phyloP scores from a whole-genome alignment of 2,329 filamentous ascomycete genomes.

The Aspergillus arachidicola region DNA sequence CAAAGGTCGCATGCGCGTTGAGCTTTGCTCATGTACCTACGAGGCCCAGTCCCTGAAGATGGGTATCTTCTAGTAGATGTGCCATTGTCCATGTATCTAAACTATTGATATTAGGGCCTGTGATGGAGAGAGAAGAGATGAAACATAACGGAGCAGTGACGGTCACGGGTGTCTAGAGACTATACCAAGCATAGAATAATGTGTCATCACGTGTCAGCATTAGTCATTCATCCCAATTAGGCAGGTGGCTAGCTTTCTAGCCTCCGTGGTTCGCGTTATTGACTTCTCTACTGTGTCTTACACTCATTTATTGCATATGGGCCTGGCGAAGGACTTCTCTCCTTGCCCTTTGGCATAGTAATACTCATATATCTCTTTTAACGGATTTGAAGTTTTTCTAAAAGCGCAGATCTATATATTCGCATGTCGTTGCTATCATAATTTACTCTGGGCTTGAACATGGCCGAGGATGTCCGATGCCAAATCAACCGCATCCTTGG shows the following conservation, averaged over 20 bases:
- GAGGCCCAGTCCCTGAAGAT: neutral
- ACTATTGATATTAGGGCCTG: neutral
- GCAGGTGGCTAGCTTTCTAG: neutral
- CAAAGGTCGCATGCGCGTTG: constrained; percentile 11
- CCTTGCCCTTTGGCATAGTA: neutral
- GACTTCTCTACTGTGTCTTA: neutral
- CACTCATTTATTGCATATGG: neutral
- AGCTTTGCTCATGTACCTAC: constrained; percentile 13
- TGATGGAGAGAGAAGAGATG: neutral
- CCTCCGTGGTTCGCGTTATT: neutral
- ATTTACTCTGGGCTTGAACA: neutral
- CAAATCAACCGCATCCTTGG: constrained; percentile 17
- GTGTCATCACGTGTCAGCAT: neutral
- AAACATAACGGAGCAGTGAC: neutral
- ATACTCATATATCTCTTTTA: neutral
- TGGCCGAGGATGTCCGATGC: neutral
- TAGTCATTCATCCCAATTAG: neutral
- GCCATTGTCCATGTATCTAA: neutral
- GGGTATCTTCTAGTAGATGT: neutral
- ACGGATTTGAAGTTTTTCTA: rapidly evolving
- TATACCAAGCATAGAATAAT: neutral
- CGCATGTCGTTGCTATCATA: neutral
- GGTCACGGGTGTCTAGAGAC: neutral
- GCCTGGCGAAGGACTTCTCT: neutral
- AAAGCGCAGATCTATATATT: neutral